Conservation (phyloP, 768 basidiomycete species). For the Kwoniella dejecticola region DNA sequence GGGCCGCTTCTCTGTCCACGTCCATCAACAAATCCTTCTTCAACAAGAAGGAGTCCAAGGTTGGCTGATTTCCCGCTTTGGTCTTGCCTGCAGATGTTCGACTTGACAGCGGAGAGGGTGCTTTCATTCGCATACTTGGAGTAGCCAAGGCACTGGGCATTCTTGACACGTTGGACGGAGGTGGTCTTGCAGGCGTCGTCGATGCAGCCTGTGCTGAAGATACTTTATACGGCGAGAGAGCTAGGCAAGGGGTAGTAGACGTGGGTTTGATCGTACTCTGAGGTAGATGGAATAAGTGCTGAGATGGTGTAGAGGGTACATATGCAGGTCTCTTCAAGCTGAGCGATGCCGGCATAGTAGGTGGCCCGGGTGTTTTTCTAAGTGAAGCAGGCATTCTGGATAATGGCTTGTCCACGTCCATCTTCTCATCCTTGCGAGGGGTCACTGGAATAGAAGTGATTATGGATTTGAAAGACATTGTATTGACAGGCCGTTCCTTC, state of each 20-base stretch:
- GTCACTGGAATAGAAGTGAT: background rate
- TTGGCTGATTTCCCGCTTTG: background rate
- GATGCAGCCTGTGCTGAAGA: background rate
- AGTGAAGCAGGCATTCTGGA: slow-evolving; percentile 21
- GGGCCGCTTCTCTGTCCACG: background rate
- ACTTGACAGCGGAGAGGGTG: slow-evolving; percentile 6
- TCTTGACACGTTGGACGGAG: slow-evolving; percentile 1
- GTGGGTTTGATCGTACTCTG: too few relatives aligned
- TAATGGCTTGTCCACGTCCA: background rate
- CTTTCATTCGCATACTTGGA: slow-evolving; percentile 1
- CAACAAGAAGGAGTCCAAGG: slow-evolving; percentile 3
- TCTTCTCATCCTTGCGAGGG: background rate
- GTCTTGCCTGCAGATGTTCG: background rate
- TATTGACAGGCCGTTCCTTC: slow-evolving; percentile 1
- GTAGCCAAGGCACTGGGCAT: background rate
- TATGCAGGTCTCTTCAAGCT: background rate
- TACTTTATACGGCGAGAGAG: slow-evolving; percentile 3
- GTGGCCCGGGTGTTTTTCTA: slow-evolving; percentile 7
- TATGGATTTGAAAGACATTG: background rate
- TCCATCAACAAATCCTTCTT: background rate
- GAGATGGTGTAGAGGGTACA: slow-evolving; percentile 3
- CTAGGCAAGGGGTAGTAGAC: background rate
- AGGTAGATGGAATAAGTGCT: too few relatives aligned
- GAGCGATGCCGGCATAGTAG: background rate
- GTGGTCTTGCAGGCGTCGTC: slow-evolving; percentile 1